Conservation (phyloP, 164 flowering plant genomes). For the Kingdonia uniflora region DNA sequence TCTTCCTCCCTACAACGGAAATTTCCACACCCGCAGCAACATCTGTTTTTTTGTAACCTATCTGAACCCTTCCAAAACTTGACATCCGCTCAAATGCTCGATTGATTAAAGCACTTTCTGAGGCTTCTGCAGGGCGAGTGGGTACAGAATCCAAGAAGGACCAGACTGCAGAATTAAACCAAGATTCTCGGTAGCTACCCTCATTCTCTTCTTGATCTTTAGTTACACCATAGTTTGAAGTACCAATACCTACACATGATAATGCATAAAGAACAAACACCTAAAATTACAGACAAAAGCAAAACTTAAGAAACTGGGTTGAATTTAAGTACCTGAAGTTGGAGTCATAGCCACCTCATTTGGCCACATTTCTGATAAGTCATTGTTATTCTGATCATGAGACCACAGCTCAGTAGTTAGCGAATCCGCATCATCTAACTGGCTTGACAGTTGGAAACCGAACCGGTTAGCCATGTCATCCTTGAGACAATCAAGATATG, state of each 20-base stretch:
- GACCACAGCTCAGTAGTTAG: constrained; percentile 25
- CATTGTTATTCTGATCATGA: constrained; percentile 20
- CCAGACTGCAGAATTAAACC: constrained; percentile 58
- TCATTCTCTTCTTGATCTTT: constrained; percentile 20
- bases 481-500: constrained; percentile 3
- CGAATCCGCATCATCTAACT: constrained; percentile 11
- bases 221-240: constrained; percentile 12
- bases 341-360: constrained; percentile 14
- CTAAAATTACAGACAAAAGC: constrained; percentile 4
- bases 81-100: constrained; percentile 67
- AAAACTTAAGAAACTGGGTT: neutral
- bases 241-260: constrained; percentile 36
- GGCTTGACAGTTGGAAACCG: constrained; percentile 19
- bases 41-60: constrained; percentile 20
- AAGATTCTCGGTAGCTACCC: constrained; percentile 22
- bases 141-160: constrained; percentile 80
- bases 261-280: constrained; percentile 8
- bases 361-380: constrained; percentile 15
- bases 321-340: constrained; percentile 41
- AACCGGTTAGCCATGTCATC: constrained; percentile 18
- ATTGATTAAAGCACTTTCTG: constrained; percentile 56
- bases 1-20: constrained; percentile 17
- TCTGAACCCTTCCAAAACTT: constrained; percentile 57
- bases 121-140: constrained; percentile 78
- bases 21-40: constrained; percentile 18